Conservation (phyloP, 208 protist species). For the Crithidia fasciculata region DNA sequence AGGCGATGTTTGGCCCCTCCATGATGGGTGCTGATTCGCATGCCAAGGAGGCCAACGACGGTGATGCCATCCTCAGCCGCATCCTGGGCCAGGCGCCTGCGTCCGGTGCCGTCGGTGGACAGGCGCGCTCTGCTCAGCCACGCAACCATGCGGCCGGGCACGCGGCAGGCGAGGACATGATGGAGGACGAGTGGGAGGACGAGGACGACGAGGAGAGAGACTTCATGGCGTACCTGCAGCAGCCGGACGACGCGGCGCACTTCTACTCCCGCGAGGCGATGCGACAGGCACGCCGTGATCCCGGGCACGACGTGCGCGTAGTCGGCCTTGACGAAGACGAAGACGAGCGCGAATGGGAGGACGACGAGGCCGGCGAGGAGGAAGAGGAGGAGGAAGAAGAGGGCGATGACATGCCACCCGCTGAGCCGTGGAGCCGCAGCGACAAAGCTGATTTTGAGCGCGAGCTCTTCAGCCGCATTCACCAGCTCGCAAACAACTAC, state of each 20-base stretch:
- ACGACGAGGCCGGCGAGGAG: conserved; percentile 17
- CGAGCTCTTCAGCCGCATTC: conserved; percentile 39
- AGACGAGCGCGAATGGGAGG: conserved; percentile 32
- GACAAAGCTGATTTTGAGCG: conserved; percentile 61
- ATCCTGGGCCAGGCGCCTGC: conserved; percentile 30
- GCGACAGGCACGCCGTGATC: conserved; percentile 42
- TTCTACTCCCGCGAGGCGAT: conserved; percentile 59
- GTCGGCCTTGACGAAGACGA: conserved; percentile 31
- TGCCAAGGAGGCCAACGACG: background rate
- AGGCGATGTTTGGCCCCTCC: conserved; percentile 18
- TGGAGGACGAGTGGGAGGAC: conserved; percentile 57
- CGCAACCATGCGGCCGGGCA: background rate
- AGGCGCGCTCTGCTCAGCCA: background rate
- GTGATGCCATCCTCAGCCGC: conserved; percentile 31
- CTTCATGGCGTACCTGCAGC: conserved; percentile 85
- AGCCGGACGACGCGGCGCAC: conserved; percentile 60
- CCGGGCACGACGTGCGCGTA: conserved; percentile 41
- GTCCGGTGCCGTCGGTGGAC: background rate
- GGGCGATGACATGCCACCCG: background rate
- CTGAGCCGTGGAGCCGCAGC: conserved; percentile 35
- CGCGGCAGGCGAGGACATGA: conserved; percentile 38
- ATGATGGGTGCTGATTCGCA: conserved; percentile 19
- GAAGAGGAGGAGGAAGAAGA: conserved; percentile 27
- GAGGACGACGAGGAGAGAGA: conserved; percentile 57
- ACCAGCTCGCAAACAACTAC: conserved; percentile 36